Evolutionary conservation across 306 rosid species (phyloP).

Genomic region (Pueraria montana): DNA sequence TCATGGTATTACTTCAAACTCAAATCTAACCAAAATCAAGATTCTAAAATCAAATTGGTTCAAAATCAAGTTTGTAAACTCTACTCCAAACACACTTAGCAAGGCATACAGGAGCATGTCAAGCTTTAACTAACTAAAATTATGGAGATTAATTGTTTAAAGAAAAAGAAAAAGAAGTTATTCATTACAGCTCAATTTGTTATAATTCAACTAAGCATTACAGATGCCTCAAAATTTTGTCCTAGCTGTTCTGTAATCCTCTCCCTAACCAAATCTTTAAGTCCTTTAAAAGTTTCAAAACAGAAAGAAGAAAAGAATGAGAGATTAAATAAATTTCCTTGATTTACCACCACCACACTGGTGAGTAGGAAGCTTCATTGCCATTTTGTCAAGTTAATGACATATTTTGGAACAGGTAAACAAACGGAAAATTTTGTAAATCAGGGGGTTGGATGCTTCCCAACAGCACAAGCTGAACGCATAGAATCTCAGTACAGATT

Average conservation of each 20-base stretch:
- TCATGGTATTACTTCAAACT: neutral
- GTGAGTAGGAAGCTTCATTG: constrained; percentile 14
- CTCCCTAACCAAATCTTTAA: constrained; percentile 32
- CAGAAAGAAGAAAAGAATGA: constrained; percentile 28
- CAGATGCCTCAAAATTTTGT: constrained; percentile 39
- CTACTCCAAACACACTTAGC: neutral
- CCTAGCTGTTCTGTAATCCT: constrained; percentile 39
- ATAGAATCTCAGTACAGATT: constrained; percentile 40
- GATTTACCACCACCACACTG: neutral
- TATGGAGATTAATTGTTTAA: neutral
- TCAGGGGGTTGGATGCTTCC: constrained; percentile 36
- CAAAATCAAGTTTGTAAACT: neutral
- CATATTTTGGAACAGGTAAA: constrained; percentile 32
- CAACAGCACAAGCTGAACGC: constrained; percentile 24
- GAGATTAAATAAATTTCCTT: constrained; percentile 6
- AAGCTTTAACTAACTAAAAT: neutral
- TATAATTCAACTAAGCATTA: constrained; percentile 36
- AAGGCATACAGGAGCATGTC: neutral
- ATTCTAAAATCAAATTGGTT: neutral
- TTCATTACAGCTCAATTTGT: constrained; percentile 42
- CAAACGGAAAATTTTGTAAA: constrained; percentile 28
- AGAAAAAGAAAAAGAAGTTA: neutral
- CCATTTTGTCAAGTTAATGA: constrained; percentile 13
- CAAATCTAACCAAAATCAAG: neutral
- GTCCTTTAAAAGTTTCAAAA: neutral